Evolutionary conservation across 257 asterid genomes (phyloP).

Genomic region (Nicotiana knightiana): DNA sequence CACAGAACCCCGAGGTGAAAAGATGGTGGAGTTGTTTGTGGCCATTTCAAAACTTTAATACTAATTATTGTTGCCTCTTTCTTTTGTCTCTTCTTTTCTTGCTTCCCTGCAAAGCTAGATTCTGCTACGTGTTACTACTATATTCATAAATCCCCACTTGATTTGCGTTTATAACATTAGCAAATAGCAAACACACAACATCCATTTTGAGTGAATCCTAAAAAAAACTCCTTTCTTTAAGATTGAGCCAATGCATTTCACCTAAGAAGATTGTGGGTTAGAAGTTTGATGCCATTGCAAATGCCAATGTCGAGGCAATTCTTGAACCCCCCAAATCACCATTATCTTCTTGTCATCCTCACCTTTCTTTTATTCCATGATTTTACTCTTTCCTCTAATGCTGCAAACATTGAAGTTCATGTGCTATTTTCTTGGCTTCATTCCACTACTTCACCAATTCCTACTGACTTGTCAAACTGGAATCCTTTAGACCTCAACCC

Average conservation of each 20-base stretch:
- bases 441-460: constrained; percentile 33
- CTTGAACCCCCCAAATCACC: constrained; percentile 44
- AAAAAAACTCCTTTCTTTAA: constrained; percentile 3
- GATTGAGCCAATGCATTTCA: constrained; percentile 45
- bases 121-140: background rate
- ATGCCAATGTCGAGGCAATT: constrained; percentile 75
- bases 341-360: constrained; percentile 24
- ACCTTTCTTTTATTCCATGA: constrained; percentile 8
- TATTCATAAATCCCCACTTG: background rate
- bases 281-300: constrained; percentile 49
- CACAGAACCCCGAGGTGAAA: constrained; percentile 68
- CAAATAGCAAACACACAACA: background rate
- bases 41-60: constrained; percentile 14
- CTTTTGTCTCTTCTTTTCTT: constrained; percentile 19
- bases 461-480: constrained; percentile 47
- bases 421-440: constrained; percentile 56
- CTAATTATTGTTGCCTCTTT: constrained; percentile 12
- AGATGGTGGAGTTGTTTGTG: constrained; percentile 30
- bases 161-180: background rate
- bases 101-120: constrained; percentile 31
- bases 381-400: constrained; percentile 4
- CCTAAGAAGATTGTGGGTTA: constrained; percentile 26
- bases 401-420: constrained; percentile 33
- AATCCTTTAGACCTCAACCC: constrained; percentile 44
- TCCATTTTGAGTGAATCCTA: constrained; percentile 11